Conservation (phyloP, 177 flowering plant species). For the Vitis hybrid region DNA sequence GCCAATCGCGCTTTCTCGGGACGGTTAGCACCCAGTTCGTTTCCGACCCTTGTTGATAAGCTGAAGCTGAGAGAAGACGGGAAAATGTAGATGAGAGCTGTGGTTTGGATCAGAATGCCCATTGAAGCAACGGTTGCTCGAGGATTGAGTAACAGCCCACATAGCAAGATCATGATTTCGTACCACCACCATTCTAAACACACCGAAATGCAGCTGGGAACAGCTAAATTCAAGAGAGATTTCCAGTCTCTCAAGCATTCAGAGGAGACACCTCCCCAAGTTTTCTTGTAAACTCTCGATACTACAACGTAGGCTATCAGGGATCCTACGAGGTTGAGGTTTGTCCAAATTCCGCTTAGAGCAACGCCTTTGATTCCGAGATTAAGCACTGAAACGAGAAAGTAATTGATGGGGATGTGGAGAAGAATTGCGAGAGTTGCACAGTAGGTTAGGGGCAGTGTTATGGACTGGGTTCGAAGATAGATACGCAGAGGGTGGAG, state of each 20-base stretch:
- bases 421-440: conserved; percentile 52
- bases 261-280: conserved; percentile 39
- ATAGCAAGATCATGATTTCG: conserved; percentile 68
- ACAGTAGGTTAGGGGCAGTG: conserved; percentile 61
- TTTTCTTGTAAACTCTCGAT: conserved; percentile 39
- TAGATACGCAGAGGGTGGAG: conserved; percentile 80
- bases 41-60: conserved; percentile 68
- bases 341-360: conserved; percentile 44
- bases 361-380: conserved; percentile 78
- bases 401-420: conserved; percentile 71
- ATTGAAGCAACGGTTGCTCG: conserved; percentile 51
- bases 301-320: conserved; percentile 31
- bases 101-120: conserved; percentile 74
- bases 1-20: conserved; percentile 35
- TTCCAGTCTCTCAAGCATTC: conserved; percentile 41
- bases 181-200: conserved; percentile 93
- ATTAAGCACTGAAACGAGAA: conserved; percentile 52
- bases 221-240: conserved; percentile 45
- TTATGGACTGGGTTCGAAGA: conserved; percentile 64
- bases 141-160: conserved; percentile 47
- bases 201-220: conserved; percentile 61
- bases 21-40: conserved; percentile 60
- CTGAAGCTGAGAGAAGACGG: conserved; percentile 72
- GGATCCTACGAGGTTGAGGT: conserved; percentile 40
- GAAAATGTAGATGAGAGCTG: conserved; percentile 55